phyloP scores from a whole-genome alignment of 2,329 filamentous ascomycete species.

The Dactylellina drechsleri region DNA sequence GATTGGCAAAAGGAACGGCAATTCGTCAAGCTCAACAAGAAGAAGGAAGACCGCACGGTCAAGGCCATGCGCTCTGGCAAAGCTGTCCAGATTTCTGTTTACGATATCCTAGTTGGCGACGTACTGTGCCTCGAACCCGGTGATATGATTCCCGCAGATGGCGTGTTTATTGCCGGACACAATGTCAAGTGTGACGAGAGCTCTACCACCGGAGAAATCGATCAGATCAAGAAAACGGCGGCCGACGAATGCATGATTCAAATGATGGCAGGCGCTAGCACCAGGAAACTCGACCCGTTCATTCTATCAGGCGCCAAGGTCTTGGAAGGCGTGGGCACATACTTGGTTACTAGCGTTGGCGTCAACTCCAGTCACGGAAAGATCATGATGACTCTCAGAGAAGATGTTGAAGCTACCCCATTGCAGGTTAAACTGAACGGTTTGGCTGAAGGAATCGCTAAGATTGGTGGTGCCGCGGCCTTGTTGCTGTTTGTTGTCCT shows the following conservation, averaged over 20 bases:
- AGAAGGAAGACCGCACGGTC: constrained; percentile 73
- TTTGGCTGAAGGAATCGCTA: constrained; percentile 67
- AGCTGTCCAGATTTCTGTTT: constrained; percentile 71
- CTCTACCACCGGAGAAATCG: constrained; percentile 78
- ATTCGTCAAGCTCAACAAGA: constrained; percentile 71
- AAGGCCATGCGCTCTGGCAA: constrained; percentile 75
- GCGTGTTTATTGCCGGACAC: constrained; percentile 74
- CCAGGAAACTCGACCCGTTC: constrained; percentile 72
- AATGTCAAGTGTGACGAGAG: constrained; percentile 78
- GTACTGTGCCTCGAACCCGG: constrained; percentile 75
- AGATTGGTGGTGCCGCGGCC: constrained; percentile 64
- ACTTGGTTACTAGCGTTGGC: constrained; percentile 68
- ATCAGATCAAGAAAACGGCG: constrained; percentile 74
- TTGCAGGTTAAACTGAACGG: constrained; percentile 68
- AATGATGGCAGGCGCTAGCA: constrained; percentile 67
- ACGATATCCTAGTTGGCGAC: constrained; percentile 75
- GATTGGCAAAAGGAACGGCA: constrained; percentile 76
- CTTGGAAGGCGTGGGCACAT: constrained; percentile 68
- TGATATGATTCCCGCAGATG: constrained; percentile 76
- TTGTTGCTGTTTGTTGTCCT: constrained; percentile 62
- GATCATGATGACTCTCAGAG: constrained; percentile 69
- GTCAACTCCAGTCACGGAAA: constrained; percentile 69
- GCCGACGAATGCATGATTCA: constrained; percentile 70
- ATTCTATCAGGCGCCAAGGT: constrained; percentile 70
- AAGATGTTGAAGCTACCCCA: constrained; percentile 67